phyloP scores from a whole-genome alignment of 1,139 yeast species.

The Pichia sp. region DNA sequence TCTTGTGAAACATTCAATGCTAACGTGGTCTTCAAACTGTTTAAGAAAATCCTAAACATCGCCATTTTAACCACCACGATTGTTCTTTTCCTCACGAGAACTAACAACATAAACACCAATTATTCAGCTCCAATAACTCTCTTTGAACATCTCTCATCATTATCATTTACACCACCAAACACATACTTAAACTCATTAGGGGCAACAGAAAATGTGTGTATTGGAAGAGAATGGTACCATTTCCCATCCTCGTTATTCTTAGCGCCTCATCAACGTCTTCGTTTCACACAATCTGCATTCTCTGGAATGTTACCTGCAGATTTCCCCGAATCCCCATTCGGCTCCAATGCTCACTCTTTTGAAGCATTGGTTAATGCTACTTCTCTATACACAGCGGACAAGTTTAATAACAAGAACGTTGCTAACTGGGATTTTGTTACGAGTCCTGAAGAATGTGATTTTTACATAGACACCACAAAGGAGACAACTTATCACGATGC shows the following conservation, averaged over 20 bases:
- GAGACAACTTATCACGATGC: no score
- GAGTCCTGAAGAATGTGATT: no score
- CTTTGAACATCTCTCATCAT: conserved; percentile 30
- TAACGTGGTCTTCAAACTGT: conserved; percentile 3
- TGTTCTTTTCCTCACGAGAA: conserved; percentile 22
- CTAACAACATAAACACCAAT: conserved; percentile 45
- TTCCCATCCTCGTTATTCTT: conserved; percentile 84
- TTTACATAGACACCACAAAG: no score
- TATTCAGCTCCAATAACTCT: conserved; percentile 55
- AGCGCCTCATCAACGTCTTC: conserved; percentile 45
- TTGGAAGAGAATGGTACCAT: conserved; percentile 94
- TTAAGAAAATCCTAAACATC: conserved; percentile 9
- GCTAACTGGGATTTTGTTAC: no score
- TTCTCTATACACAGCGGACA: no score
- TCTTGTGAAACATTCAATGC: conserved; percentile 14
- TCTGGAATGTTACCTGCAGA: conserved; percentile 87
- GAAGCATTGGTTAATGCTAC: conserved; percentile 26
- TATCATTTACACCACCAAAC: no score
- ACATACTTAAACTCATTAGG: no score
- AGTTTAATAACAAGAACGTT: no score
- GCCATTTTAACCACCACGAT: conserved; percentile 2
- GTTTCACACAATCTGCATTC: conserved; percentile 71
- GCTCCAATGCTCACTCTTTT: no score
- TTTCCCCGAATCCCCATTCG: conserved; percentile 42
- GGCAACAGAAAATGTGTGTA: conserved; percentile 64